Evolutionary conservation across 2,329 filamentous ascomycete genomes (phyloP), one percentile per base, ranked within the genome.

Genomic region (Phyllosticta ampelicida): DNA sequence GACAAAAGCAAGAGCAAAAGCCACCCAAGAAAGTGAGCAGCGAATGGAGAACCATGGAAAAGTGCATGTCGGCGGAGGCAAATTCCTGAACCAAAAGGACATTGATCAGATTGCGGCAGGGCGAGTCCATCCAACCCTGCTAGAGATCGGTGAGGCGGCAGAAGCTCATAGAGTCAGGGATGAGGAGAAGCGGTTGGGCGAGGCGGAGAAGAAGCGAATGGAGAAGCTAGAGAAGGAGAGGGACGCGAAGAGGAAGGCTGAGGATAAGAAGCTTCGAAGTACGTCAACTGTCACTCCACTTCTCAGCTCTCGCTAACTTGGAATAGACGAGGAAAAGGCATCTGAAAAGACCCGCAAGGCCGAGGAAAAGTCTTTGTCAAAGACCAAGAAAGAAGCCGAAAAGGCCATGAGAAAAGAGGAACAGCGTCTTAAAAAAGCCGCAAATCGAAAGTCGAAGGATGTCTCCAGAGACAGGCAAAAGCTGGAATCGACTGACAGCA

Each of bases 141-240:
- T 96, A 63, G 88, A 95, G 63, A 94, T 96, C 61, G 85, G 86
- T 56, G 85, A 88, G 55, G 88, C 85, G 67, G 88, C 88, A 0
- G 86, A 90, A 66, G 78, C 79, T 61, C 85, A 90, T 68, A 78
- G 82, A 48, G 87, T 86, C 53, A 80, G 85, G 60, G 80, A 87
- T 61, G 77, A 84, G 52, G 81, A 85, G 62, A 71, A 81, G 10
- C 79, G 80, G 49, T 69, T 84, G 18, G 86, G 90, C 60, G 77
- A 83, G 61, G 84, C 89, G 60, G 78, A 84, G 62, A 80, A 81
- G 64, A 80, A 85, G 67, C 79, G 84, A 56, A 78, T 84, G 54
- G 79, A 81, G 53, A 77, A 77, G 52, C 76, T 73, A 52, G 78
- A 83, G 63, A 84, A 82, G 63, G 75, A 80, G 55, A 71, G 73